A percentile compares a stretch with the other conserved stretches of the same genome.
These are phyloP conservation scores for Cladophialophora chaetospira DNA, from an alignment of 2,329 filamentous ascomycete species.

Conservation along the genomic window DNA sequence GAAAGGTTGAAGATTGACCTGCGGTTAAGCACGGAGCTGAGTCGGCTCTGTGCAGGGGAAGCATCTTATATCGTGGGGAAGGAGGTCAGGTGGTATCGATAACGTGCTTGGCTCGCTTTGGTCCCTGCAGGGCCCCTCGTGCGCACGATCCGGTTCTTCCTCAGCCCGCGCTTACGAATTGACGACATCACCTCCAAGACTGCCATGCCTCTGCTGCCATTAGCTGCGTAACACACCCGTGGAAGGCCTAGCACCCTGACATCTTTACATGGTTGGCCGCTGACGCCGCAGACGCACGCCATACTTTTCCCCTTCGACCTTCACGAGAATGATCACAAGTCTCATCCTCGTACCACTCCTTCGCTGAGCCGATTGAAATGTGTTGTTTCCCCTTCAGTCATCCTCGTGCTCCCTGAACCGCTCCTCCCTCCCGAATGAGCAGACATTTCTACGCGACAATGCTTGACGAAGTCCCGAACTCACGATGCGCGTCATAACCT, in stretches of 20 bases:
- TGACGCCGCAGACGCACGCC: constrained; percentile 5
- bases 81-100: constrained; percentile 3
- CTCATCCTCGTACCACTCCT: constrained; percentile 5
- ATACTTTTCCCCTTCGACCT: background rate
- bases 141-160: background rate
- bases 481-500: constrained; percentile 20
- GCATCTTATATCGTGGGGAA: background rate
- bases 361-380: constrained; percentile 8
- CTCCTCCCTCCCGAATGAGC: background rate
- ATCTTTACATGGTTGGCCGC: background rate
- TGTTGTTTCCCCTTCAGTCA: background rate
- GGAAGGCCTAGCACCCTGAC: background rate
- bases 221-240: background rate
- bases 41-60: too few relatives aligned
- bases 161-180: background rate
- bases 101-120: constrained; percentile 1
- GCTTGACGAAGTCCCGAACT: background rate
- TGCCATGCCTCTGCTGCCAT: background rate
- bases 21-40: too few relatives aligned
- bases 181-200: background rate
- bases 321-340: constrained; percentile 19
- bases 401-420: background rate
- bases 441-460: constrained; percentile 15
- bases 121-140: background rate
- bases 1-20: too few relatives aligned